Conservation (phyloP, 2,329 filamentous ascomycete species). For the Colletotrichum cordylinicola region DNA sequence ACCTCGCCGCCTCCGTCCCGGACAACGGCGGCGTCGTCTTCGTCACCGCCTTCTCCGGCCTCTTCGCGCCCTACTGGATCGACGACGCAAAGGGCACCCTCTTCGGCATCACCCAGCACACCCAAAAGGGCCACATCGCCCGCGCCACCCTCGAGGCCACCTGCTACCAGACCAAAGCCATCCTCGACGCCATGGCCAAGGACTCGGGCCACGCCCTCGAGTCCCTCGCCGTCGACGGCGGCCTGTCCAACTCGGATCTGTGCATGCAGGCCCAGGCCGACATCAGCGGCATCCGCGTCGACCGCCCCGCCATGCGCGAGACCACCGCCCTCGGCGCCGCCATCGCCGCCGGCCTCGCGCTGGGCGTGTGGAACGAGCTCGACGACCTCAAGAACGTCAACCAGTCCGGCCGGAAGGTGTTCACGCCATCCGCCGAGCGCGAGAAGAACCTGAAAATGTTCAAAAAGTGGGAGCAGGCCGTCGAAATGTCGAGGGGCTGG, state of each 20-base stretch:
- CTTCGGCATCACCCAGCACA: conserved; percentile 86
- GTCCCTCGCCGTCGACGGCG: conserved; percentile 83
- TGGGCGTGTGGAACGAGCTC: conserved; percentile 76
- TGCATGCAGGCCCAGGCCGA: conserved; percentile 94
- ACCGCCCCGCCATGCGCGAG: conserved; percentile 87
- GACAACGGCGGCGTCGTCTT: conserved; percentile 87
- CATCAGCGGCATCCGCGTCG: conserved; percentile 80
- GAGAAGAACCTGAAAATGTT: conserved; percentile 47
- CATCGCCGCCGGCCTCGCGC: conserved; percentile 86
- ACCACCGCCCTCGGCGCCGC: conserved; percentile 89
- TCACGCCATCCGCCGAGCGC: conserved; percentile 67
- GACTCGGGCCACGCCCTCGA: conserved; percentile 80
- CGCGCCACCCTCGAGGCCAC: conserved; percentile 89
- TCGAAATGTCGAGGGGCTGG: conserved; percentile 65
- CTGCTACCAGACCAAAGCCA: conserved; percentile 92
- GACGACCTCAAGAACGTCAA: conserved; percentile 78
- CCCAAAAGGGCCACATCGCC: conserved; percentile 84
- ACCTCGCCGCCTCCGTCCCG: conserved; percentile 56
- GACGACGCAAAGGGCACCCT: conserved; percentile 90
- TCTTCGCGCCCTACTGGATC: conserved; percentile 95
- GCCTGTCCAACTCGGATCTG: conserved; percentile 86
- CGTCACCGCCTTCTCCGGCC: conserved; percentile 88
- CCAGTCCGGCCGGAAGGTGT: conserved; percentile 70
- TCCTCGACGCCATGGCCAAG: conserved; percentile 88
- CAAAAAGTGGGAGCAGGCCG: conserved; percentile 61